Evolutionary conservation across 208 protist species (phyloP).

Genomic region (Herpetomonas tarakana): DNA sequence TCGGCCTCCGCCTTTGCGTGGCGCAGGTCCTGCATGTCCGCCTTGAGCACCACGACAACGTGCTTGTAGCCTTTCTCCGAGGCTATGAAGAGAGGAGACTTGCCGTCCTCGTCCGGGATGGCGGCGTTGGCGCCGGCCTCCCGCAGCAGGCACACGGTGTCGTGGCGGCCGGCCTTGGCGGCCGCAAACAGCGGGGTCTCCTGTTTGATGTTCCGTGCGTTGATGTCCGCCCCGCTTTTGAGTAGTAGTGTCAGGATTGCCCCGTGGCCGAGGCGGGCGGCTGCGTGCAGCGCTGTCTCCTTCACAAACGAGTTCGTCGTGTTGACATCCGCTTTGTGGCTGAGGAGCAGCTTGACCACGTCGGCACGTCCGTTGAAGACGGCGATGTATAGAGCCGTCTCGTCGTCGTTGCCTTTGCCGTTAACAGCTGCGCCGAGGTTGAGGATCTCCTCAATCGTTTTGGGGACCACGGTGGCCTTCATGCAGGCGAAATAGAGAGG

Average conservation of each 20-base stretch:
- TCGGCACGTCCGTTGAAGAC: constrained; percentile 68
- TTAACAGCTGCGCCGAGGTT: constrained; percentile 61
- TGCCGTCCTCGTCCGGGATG: constrained; percentile 73
- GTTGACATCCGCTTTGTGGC: constrained; percentile 59
- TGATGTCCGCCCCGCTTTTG: constrained; percentile 46
- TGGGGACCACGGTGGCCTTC: constrained; percentile 48
- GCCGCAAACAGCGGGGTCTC: constrained; percentile 83
- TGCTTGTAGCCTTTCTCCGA: constrained; percentile 82
- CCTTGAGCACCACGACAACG: constrained; percentile 78
- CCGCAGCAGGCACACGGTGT: constrained; percentile 66
- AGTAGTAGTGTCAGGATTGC: constrained; percentile 48
- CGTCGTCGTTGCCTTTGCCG: constrained; percentile 42
- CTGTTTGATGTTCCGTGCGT: constrained; percentile 56
- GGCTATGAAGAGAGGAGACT: constrained; percentile 82
- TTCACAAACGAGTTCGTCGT: constrained; percentile 40
- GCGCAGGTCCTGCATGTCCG: constrained; percentile 35
- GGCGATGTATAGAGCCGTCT: constrained; percentile 84
- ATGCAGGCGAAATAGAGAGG: constrained; percentile 86
- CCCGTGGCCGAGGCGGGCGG: constrained; percentile 44
- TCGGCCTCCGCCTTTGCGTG: constrained; percentile 74
- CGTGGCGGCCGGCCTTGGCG: constrained; percentile 56
- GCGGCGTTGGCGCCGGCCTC: constrained; percentile 45
- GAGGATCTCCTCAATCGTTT: constrained; percentile 48
- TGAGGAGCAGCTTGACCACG: constrained; percentile 57
- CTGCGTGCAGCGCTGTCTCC: constrained; percentile 78